Percentiles rank a stretch among this genome's conserved stretches.
phyloP scores from a whole-genome alignment of 768 basidiomycete genomes.

The Lentinula raphanica region DNA sequence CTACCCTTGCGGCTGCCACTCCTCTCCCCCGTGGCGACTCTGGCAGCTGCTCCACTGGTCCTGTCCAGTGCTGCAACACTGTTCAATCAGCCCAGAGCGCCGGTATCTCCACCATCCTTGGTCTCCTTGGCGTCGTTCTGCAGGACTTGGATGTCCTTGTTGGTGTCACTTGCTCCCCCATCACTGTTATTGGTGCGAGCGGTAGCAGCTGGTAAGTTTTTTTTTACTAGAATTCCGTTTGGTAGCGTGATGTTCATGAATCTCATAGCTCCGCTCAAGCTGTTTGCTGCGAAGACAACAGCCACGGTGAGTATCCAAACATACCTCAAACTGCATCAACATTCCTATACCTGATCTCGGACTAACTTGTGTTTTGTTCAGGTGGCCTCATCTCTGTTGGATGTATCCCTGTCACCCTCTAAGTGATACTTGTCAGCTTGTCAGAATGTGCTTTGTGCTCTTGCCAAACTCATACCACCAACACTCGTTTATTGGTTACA shows the following conservation, averaged over 20 bases:
- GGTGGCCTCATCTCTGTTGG: background rate
- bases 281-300: background rate
- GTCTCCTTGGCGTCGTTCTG: constrained; percentile 8
- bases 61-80: constrained; percentile 6
- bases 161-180: constrained; percentile 8
- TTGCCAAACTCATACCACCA: too few relatives aligned
- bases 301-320: background rate
- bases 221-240: too few relatives aligned
- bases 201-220: background rate
- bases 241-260: background rate
- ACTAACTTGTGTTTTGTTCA: background rate
- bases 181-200: constrained; percentile 7
- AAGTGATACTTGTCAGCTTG: background rate
- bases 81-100: background rate
- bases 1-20: constrained; percentile 3
- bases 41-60: background rate
- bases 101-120: background rate
- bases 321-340: background rate
- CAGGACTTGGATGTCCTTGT: constrained; percentile 5
- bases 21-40: background rate
- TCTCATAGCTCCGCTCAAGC: background rate
- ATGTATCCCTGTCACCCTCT: background rate
- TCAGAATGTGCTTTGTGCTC: too few relatives aligned
- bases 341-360: background rate
- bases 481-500: too few relatives aligned